Conservation (phyloP, 495 filamentous ascomycete species). For the Hypoxylon subgilvum region DNA sequence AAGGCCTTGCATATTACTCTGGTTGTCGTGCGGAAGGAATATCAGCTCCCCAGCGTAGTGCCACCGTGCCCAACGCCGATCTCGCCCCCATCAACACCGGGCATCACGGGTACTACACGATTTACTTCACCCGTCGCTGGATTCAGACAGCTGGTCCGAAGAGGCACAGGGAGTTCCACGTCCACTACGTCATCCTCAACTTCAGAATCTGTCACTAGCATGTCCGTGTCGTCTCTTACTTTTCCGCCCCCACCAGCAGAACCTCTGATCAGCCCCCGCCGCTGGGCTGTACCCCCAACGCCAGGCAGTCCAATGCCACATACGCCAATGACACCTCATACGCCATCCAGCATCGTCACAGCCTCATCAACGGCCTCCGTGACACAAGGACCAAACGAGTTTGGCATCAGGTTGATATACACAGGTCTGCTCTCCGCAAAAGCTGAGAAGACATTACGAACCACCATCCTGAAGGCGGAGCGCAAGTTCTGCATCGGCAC, state of each 20-base stretch:
- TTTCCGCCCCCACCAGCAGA: conserved; percentile 48
- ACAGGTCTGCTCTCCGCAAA: conserved; percentile 40
- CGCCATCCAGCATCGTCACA: conserved; percentile 49
- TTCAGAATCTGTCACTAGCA: conserved; percentile 47
- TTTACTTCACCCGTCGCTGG: conserved; percentile 42
- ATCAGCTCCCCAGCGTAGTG: conserved; percentile 48
- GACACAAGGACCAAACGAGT: conserved; percentile 40
- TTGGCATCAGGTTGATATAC: conserved; percentile 48
- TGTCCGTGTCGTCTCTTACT: conserved; percentile 53
- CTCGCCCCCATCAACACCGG: conserved; percentile 40
- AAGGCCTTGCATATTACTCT: conserved; percentile 56
- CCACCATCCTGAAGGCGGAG: conserved; percentile 51
- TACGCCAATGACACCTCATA: conserved; percentile 52
- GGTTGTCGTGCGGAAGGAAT: conserved; percentile 56
- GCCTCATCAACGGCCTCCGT: conserved; percentile 36
- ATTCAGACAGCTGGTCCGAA: conserved; percentile 50
- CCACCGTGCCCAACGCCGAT: conserved; percentile 35
- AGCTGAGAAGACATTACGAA: conserved; percentile 48
- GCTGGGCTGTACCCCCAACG: conserved; percentile 34
- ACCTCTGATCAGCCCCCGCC: conserved; percentile 30
- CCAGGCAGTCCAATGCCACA: conserved; percentile 36
- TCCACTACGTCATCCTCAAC: conserved; percentile 27
- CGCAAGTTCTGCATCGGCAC: conserved; percentile 51
- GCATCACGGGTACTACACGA: conserved; percentile 38
- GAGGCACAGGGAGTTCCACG: conserved; percentile 36